Evolutionary conservation across 148 eudicot species (phyloP).

Genomic region (Spergularia bocconei): DNA sequence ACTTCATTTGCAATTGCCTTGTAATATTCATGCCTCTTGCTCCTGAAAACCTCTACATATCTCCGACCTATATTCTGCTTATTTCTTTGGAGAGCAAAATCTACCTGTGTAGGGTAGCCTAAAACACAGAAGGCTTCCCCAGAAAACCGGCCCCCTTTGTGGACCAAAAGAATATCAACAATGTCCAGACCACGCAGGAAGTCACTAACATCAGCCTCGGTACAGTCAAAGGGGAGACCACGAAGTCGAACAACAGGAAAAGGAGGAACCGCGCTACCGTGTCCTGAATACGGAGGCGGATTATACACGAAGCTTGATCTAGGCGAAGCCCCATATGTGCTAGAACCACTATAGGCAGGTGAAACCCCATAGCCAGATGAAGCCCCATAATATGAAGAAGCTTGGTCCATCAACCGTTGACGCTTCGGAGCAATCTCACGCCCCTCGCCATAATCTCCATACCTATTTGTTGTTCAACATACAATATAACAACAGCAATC

Average conservation of each 20-base stretch:
- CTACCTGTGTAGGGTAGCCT: slow-evolving; percentile 84
- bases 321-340: slow-evolving; percentile 41
- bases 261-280: slow-evolving; percentile 56
- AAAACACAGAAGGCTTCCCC: slow-evolving; percentile 94
- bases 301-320: slow-evolving; percentile 66
- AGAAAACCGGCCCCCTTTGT: slow-evolving; percentile 69
- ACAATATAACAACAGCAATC: slow-evolving; percentile 10
- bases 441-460: slow-evolving; percentile 65
- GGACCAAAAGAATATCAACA: slow-evolving; percentile 75
- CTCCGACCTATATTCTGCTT: slow-evolving; percentile 91
- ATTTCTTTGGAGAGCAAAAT: slow-evolving; percentile 87
- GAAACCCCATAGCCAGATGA: slow-evolving; percentile 46
- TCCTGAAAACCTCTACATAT: slow-evolving; percentile 87
- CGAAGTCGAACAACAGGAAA: slow-evolving; percentile 90
- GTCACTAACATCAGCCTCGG: slow-evolving; percentile 71
- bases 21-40: slow-evolving; percentile 82
- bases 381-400: slow-evolving; percentile 64
- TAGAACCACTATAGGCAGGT: slow-evolving; percentile 48
- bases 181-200: slow-evolving; percentile 83
- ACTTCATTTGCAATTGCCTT: slow-evolving; percentile 82
- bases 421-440: slow-evolving; percentile 81
- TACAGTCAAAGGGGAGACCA: slow-evolving; percentile 92
- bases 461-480: slow-evolving; percentile 33
- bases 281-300: slow-evolving; percentile 53
- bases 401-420: slow-evolving; percentile 73